These are phyloP conservation scores for Blastobotrys ciferrii DNA, from an alignment of 1,139 yeast genomes.

Conservation along the genomic window DNA sequence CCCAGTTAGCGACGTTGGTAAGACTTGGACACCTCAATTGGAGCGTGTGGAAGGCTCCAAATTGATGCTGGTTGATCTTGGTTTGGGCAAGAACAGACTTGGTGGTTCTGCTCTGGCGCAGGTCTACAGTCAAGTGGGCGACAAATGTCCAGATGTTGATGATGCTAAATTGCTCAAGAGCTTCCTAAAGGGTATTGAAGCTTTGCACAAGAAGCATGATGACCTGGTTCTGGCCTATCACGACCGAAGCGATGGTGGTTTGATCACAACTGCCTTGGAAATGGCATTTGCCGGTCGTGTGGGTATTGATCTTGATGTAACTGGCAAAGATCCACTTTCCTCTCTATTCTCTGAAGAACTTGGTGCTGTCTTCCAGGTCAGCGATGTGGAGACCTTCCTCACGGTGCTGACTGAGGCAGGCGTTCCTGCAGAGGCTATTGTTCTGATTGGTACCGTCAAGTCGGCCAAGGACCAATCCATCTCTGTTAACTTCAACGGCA, in stretches of 20 bases:
- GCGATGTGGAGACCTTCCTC: slow-evolving; percentile 55
- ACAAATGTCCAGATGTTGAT: slow-evolving; percentile 80
- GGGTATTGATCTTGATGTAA: slow-evolving; percentile 56
- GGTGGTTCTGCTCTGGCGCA: slow-evolving; percentile 97
- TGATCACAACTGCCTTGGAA: slow-evolving; percentile 78
- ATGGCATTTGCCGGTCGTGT: slow-evolving; percentile 97
- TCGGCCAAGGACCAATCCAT: slow-evolving; percentile 53
- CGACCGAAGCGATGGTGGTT: slow-evolving; percentile 97
- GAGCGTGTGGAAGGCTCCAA: slow-evolving; percentile 49
- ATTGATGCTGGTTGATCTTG: slow-evolving; percentile 78
- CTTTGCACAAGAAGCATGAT: slow-evolving; percentile 62
- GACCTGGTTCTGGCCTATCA: slow-evolving; percentile 79
- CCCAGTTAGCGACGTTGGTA: slow-evolving; percentile 78
- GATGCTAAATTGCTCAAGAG: slow-evolving; percentile 60
- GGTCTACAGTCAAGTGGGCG: slow-evolving; percentile 84
- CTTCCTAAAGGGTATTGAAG: slow-evolving; percentile 66
- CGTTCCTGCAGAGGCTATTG: slow-evolving; percentile 54
- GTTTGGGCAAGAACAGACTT: slow-evolving; percentile 53
- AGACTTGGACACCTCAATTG: slow-evolving; percentile 94
- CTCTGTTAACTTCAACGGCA: slow-evolving; percentile 48
- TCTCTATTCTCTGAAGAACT: slow-evolving; percentile 84
- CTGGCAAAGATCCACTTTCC: slow-evolving; percentile 31
- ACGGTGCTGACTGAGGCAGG: slow-evolving; percentile 56
- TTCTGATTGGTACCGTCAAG: slow-evolving; percentile 65
- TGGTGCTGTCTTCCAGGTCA: slow-evolving; percentile 94